Evolutionary conservation across 2,329 filamentous ascomycete genomes (phyloP).

Genomic region (Botrytis galanthina): DNA sequence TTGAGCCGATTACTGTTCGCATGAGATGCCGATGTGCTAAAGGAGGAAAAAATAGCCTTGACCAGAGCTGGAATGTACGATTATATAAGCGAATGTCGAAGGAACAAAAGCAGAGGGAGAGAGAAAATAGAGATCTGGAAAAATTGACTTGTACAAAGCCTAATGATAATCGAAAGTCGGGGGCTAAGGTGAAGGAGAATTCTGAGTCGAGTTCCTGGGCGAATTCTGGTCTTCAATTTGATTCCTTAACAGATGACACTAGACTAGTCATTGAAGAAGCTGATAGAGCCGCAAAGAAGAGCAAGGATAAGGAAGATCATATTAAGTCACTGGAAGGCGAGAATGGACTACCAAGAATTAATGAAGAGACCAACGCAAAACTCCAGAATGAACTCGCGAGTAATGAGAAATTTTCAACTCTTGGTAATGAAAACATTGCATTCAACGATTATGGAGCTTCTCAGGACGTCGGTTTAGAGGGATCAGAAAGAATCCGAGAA

Average conservation of each 20-base stretch:
- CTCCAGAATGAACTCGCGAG: background rate
- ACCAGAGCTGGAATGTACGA: background rate
- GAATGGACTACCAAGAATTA: background rate
- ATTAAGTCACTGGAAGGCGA: background rate
- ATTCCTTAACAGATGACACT: background rate
- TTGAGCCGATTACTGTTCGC: background rate
- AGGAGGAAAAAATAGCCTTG: background rate
- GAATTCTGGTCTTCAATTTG: background rate
- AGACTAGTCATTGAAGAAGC: background rate
- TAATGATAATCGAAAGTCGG: background rate
- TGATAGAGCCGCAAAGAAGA: background rate
- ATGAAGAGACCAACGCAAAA: background rate
- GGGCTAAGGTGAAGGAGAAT: background rate
- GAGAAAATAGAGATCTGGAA: background rate
- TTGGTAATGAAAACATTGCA: background rate
- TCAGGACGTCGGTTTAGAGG: background rate
- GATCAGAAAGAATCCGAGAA: background rate
- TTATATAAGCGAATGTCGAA: background rate
- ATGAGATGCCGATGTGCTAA: background rate
- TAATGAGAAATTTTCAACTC: background rate
- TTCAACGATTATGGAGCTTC: too few relatives aligned
- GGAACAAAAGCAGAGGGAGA: background rate
- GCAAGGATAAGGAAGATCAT: too few relatives aligned
- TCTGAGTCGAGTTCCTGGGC: background rate
- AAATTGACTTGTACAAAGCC: fast-evolving